phyloP scores from a whole-genome alignment of 371 early-diverging fungal genomes.

The Zychaea mexicana region DNA sequence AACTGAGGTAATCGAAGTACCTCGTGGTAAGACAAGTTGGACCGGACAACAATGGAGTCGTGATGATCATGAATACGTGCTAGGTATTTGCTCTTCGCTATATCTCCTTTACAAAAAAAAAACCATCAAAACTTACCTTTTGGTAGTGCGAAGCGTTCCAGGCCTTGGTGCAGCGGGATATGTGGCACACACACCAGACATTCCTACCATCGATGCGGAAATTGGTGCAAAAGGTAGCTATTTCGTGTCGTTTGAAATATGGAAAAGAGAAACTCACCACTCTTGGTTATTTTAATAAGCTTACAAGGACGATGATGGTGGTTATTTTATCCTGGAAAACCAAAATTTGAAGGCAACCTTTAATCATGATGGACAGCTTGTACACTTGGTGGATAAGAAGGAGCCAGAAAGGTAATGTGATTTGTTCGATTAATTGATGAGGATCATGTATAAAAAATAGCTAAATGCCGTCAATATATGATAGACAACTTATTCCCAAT shows the following conservation, averaged over 20 bases:
- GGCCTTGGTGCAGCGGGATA: constrained; percentile 35
- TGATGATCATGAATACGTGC: constrained; percentile 47
- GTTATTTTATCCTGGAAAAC: constrained; percentile 72
- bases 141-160: constrained; percentile 34
- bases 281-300: constrained; percentile 22
- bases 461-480: background rate
- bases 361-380: constrained; percentile 72
- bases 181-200: constrained; percentile 8
- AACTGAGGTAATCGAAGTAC: constrained; percentile 69
- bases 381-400: constrained; percentile 64
- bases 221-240: constrained; percentile 23
- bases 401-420: constrained; percentile 34
- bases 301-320: constrained; percentile 23
- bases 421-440: no score
- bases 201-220: constrained; percentile 5
- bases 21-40: constrained; percentile 34
- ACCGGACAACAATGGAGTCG: constrained; percentile 43
- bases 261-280: background rate
- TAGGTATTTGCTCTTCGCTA: constrained; percentile 27
- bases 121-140: background rate
- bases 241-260: background rate
- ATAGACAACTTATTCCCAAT: constrained; percentile 67
- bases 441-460: background rate
- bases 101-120: background rate
- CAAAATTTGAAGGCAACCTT: constrained; percentile 66